Base-by-base conservation (phyloP, 1,139 yeast genomes). In the Pichiaceae sp. region DNA sequence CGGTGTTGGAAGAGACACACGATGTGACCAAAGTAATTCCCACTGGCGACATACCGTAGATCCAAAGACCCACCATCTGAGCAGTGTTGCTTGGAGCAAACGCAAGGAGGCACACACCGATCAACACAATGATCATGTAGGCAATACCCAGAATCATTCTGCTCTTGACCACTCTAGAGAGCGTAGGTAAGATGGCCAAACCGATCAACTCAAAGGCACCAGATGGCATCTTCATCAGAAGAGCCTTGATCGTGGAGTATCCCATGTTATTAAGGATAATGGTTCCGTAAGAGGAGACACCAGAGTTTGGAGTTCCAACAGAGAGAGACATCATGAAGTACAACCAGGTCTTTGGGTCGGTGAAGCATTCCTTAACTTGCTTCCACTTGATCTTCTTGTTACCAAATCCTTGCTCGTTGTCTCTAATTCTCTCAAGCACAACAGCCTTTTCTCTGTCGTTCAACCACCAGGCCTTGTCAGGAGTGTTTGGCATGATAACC, bases 1-100 rank as follows among this genome's bases (percentile, higher is more conserved):
- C 80, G 8, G 76, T 72, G 49, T 81, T 81, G 4, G 72, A 62
- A 17, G 75, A 60, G 36, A 70, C 54, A 38, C 62, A 55, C 4
- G 72, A 61, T 36, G 60, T 53, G 11, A 57, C 45, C 44, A 70
- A 64, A 31, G 68, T 26, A 29, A 25, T 32, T 7, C 26, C 56
- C 4, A 63, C 53, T 3, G 66, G 64, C 7, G 58, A 48, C 15
- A 63, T 46, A 20, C 50, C 53, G 46, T 58, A 47, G 31, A 54
- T 30, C 36, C 52, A 62, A 39, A 59, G 66, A 18, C 78, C 78
- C 14, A 72, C 69, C 38, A 70, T 51, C 47, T 62, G 56, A 4
- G 64, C 68, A 5, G 54, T 48, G 15, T 57, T 57, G 16, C 54
- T 42, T 0, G 43, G 32, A 24, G 68, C 68, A 53, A 70, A 75